Conservation (phyloP, 331 rosid species). For the Pyracantha coccinea region DNA sequence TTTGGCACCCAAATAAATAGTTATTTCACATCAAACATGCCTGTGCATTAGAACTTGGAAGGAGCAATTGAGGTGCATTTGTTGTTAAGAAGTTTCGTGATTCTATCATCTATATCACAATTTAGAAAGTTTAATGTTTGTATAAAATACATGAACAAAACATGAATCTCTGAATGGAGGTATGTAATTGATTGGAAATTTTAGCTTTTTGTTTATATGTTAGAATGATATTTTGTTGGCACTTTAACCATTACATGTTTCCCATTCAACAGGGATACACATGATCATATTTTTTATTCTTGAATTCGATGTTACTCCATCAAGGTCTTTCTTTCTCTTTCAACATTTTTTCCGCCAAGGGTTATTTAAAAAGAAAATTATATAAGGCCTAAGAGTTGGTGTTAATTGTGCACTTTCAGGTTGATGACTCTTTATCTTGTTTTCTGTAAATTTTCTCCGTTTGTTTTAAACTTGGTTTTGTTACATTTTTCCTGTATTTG, state of each 20-base stretch:
- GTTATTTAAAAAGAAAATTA: not conserved
- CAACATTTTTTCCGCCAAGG: too few relatives aligned
- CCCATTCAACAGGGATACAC: not conserved
- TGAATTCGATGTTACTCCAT: not conserved
- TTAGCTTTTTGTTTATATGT: not conserved
- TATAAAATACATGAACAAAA: not conserved
- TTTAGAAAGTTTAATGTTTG: not conserved
- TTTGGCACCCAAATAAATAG: not conserved
- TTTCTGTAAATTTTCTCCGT: not conserved
- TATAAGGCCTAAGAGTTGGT: not conserved
- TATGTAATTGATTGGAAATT: not conserved
- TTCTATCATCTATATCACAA: not conserved
- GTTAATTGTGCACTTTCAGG: not conserved
- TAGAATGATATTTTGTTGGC: not conserved
- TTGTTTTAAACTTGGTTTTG: not conserved
- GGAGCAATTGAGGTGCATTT: not conserved
- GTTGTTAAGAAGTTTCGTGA: not conserved
- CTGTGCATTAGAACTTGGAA: not conserved
- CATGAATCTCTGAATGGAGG: not conserved
- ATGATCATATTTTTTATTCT: not conserved
- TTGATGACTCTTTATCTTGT: not conserved
- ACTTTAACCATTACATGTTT: not conserved
- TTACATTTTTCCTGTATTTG: not conserved
- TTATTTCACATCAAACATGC: not conserved
- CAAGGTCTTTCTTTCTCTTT: not conserved